phyloP scores from a whole-genome alignment of 1,284 basidiomycete species.

The Puccinia novopanici region DNA sequence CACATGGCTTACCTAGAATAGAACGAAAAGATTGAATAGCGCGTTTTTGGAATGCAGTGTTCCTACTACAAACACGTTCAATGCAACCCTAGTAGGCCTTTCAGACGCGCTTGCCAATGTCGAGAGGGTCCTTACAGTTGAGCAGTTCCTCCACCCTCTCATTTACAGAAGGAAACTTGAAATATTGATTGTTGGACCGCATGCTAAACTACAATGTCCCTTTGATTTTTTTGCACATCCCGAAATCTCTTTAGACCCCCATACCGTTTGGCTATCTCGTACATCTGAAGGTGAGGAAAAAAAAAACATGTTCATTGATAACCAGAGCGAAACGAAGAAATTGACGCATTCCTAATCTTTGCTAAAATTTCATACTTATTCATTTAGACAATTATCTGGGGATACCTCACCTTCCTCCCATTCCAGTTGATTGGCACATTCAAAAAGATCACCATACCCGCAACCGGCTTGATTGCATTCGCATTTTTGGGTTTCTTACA shows the following conservation, averaged over 20 bases:
- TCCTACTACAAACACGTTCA: constrained; percentile 37
- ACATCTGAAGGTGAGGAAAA: constrained; percentile 44
- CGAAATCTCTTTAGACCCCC: constrained; percentile 20
- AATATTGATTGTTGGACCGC: no score
- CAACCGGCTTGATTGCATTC: constrained; percentile 29
- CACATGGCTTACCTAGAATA: no score
- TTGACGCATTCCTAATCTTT: background rate
- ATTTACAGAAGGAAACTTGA: background rate
- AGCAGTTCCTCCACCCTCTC: background rate
- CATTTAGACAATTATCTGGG: constrained; percentile 38
- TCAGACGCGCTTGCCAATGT: constrained; percentile 37
- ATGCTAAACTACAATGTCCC: background rate
- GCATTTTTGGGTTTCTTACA: constrained; percentile 47
- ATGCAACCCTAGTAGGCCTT: constrained; percentile 12
- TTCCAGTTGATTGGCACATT: constrained; percentile 46
- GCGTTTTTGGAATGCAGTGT: constrained; percentile 17
- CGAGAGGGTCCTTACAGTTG: constrained; percentile 48
- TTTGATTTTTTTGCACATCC: background rate
- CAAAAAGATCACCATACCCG: constrained; percentile 36
- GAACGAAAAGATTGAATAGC: background rate
- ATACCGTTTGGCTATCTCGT: constrained; percentile 45
- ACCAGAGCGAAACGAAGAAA: background rate
- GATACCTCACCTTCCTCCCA: constrained; percentile 44
- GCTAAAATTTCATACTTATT: constrained; percentile 1
- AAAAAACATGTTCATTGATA: constrained; percentile 1